Evolutionary conservation across 345 rosid species (phyloP), one percentile per base, ranked within the genome.

Genomic region (Syzygium aromaticum): DNA sequence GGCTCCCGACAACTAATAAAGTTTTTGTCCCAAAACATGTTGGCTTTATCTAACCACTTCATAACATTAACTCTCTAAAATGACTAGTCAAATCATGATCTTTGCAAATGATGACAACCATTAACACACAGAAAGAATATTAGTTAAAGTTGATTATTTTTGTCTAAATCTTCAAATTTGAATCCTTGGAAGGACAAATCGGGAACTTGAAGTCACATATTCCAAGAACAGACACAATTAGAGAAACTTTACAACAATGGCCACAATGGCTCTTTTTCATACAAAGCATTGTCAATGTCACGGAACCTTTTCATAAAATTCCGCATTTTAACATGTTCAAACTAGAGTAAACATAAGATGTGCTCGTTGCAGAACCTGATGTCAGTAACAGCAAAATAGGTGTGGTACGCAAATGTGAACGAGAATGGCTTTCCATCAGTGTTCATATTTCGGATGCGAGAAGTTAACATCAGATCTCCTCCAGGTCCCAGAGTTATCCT

Each of bases 401-500:
- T 92, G 89, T 92, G 94, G 90, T 92, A 93, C 33, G 95, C 94
- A 89, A 93, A 93, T 54, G 95, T 91, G 91, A 93, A 93, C 0
- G 95, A 87, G 87, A 93, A 93, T 67, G 94, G 91, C 91, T 92
- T 93, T 87, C 94, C 95, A 92, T 93, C 94, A 51, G 89, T 86
- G 49, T 88, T 93, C 85, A 91, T 93, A 88, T 93, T 93, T 87
- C 95, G 90, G 28, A 93, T 90, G 51, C 95, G 94, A 59, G 94
- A 92, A 87, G 95, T 93, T 93, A 92, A 87, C 93, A 90, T 90
- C 90, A 93, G 87, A 92, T 93, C 95, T 89, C 94, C 95, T 8
- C 92, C 93, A 57, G 92, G 90, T 54, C 95, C 93, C 89, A 93
- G 88, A 59, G 95, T 88, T 38, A 93, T 89, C 91, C 95, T 91